phyloP scores from a whole-genome alignment of 2,329 filamentous ascomycete genomes.

The Neonectria sp. region DNA sequence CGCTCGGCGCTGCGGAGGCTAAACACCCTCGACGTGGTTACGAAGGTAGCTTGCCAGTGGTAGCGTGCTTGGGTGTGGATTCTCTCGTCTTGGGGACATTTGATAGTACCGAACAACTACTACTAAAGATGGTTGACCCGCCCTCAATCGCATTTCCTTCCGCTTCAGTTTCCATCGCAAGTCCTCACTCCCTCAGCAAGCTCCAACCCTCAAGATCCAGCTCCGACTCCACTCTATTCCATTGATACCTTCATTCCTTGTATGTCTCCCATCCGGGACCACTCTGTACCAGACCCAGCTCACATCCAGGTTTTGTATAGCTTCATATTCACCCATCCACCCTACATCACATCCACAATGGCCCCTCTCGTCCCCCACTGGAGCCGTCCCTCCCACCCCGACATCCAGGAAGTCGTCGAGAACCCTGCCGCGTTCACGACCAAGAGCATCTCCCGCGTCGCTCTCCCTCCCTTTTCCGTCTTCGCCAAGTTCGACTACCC shows the following conservation, averaged over 20 bases:
- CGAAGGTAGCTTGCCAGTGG: slow-evolving; percentile 21
- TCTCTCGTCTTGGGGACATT: neutral
- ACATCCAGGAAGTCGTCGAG: slow-evolving; percentile 70
- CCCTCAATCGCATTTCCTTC: slow-evolving; percentile 17
- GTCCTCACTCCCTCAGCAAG: slow-evolving; percentile 22
- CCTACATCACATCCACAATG: slow-evolving; percentile 55
- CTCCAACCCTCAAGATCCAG: slow-evolving; percentile 13
- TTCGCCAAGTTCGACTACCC: slow-evolving; percentile 78
- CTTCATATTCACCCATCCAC: slow-evolving; percentile 13
- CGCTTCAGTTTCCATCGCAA: slow-evolving; percentile 17
- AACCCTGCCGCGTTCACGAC: slow-evolving; percentile 70
- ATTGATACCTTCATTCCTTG: slow-evolving; percentile 14
- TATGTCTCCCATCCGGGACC: slow-evolving; percentile 3
- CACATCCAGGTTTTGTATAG: slow-evolving; percentile 15
- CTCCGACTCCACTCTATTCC: neutral
- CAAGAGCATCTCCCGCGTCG: slow-evolving; percentile 70
- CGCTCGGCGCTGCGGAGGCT: slow-evolving; percentile 43
- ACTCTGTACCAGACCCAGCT: neutral
- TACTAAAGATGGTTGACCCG: slow-evolving; percentile 35
- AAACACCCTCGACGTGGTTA: slow-evolving; percentile 13
- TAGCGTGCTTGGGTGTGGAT: slow-evolving; percentile 12
- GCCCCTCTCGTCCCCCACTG: slow-evolving; percentile 72
- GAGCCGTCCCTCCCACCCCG: slow-evolving; percentile 72
- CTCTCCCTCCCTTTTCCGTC: slow-evolving; percentile 73
- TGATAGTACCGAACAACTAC: slow-evolving; percentile 25